Evolutionary conservation across 192 early-diverging fungal species (phyloP).

Genomic region (Coemansia asiatica): DNA sequence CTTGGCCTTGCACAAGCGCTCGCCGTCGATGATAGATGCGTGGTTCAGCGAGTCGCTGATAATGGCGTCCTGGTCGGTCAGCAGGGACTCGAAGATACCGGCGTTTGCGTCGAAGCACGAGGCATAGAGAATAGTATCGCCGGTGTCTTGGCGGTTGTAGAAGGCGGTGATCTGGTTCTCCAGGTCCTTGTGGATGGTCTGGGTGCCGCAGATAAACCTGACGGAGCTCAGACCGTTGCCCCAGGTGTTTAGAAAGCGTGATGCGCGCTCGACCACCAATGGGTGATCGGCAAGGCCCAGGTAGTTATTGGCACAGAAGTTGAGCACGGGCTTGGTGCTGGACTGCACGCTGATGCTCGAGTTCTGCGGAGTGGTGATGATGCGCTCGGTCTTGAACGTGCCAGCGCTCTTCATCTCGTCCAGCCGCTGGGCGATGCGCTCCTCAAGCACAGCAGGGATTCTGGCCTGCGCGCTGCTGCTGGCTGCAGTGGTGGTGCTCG

Average conservation of each 20-base stretch:
- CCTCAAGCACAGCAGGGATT: conserved; percentile 40
- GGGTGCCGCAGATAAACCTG: conserved; percentile 73
- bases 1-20: conserved; percentile 65
- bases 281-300: conserved; percentile 64
- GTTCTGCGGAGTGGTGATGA: conserved; percentile 62
- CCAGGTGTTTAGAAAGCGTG: conserved; percentile 58
- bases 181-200: conserved; percentile 67
- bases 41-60: conserved; percentile 62
- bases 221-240: conserved; percentile 68
- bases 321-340: conserved; percentile 50
- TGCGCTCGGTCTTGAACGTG: conserved; percentile 68
- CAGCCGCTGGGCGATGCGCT: conserved; percentile 51
- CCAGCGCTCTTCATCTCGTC: conserved; percentile 60
- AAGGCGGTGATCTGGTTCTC: conserved; percentile 61
- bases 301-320: conserved; percentile 77
- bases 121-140: conserved; percentile 68
- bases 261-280: conserved; percentile 56
- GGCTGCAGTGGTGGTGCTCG: not conserved
- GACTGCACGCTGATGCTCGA: conserved; percentile 55
- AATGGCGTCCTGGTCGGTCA: conserved; percentile 60
- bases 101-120: conserved; percentile 74
- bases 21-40: conserved; percentile 71
- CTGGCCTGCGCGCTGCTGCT: conserved; percentile 2
- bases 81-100: conserved; percentile 64
- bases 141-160: conserved; percentile 44